Evolutionary conservation across 768 basidiomycete species (phyloP).

Genomic region (Collybiopsis luxurians): DNA sequence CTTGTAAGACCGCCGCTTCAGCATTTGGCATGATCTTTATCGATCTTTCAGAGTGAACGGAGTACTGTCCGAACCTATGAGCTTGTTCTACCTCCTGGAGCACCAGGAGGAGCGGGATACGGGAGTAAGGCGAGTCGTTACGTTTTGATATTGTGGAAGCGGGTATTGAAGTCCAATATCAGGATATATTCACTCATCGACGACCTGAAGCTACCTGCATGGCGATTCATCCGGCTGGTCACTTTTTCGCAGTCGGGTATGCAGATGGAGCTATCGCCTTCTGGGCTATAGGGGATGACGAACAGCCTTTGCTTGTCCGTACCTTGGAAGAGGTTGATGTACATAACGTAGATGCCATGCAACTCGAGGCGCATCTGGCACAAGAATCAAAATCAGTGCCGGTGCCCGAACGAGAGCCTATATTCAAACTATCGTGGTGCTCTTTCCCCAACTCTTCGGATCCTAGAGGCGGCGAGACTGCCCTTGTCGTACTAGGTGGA

Average conservation of each 20-base stretch:
- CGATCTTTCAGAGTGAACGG: slow-evolving; percentile 37
- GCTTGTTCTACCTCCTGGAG: slow-evolving; percentile 71
- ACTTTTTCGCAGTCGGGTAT: slow-evolving; percentile 79
- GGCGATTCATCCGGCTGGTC: slow-evolving; percentile 69
- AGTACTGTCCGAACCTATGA: slow-evolving; percentile 63
- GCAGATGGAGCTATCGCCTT: slow-evolving; percentile 82
- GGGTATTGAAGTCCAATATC: neutral
- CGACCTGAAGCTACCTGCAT: slow-evolving; percentile 68
- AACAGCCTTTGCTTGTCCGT: slow-evolving; percentile 69
- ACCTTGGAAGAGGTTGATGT: slow-evolving; percentile 60
- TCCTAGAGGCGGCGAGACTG: slow-evolving; percentile 68
- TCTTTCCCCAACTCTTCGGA: slow-evolving; percentile 65
- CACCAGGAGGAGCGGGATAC: slow-evolving; percentile 75
- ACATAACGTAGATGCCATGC: slow-evolving; percentile 47
- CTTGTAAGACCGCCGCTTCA: slow-evolving; percentile 36
- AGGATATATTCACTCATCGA: slow-evolving; percentile 73
- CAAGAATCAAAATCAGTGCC: slow-evolving; percentile 14
- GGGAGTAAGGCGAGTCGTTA: slow-evolving; percentile 39
- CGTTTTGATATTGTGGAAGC: neutral
- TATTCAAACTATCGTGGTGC: slow-evolving; percentile 88
- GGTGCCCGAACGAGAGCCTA: slow-evolving; percentile 54
- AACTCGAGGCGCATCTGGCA: slow-evolving; percentile 40
- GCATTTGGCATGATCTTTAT: neutral
- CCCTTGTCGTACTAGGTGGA: slow-evolving; percentile 79
- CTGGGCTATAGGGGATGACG: slow-evolving; percentile 79